Conservation (phyloP, 2,329 filamentous ascomycete species). For the Stachybotrys chlorohalonatus region DNA sequence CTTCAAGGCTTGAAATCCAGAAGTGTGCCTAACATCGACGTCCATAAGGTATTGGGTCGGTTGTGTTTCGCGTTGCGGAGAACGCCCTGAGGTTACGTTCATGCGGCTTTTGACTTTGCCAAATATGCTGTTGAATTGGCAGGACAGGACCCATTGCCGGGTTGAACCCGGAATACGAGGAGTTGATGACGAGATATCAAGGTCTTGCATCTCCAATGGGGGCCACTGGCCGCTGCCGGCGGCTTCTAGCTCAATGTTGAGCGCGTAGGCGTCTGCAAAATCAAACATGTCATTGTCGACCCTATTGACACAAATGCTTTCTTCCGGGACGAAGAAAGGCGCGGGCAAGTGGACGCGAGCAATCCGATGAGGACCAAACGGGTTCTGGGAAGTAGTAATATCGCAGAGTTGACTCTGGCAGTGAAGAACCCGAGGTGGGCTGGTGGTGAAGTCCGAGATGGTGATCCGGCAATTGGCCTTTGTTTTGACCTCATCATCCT, state of each 20-base stretch:
- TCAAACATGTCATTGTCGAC: constrained; percentile 37
- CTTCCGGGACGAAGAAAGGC: constrained; percentile 43
- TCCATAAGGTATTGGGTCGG: constrained; percentile 38
- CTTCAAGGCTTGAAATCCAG: constrained; percentile 25
- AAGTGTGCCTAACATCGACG: constrained; percentile 37
- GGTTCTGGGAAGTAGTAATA: constrained; percentile 39
- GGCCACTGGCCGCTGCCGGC: constrained; percentile 42
- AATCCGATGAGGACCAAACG: constrained; percentile 32
- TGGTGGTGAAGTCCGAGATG: constrained; percentile 23
- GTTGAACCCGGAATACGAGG: constrained; percentile 10
- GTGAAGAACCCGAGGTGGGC: constrained; percentile 34
- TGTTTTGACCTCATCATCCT: constrained; percentile 18
- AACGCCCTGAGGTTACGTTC: constrained; percentile 15
- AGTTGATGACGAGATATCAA: constrained; percentile 14
- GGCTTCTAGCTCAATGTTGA: constrained; percentile 44
- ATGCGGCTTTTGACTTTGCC: constrained; percentile 28
- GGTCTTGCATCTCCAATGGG: constrained; percentile 31
- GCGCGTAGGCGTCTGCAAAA: constrained; percentile 39
- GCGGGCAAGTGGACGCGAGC: constrained; percentile 37
- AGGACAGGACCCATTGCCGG: constrained; percentile 29
- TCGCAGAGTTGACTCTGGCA: constrained; percentile 46
- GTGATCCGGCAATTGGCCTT: constrained; percentile 29
- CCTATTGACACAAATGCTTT: constrained; percentile 40
- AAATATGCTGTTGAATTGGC: constrained; percentile 31
- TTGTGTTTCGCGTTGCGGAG: constrained; percentile 11